phyloP scores from a whole-genome alignment of 2,329 filamentous ascomycete genomes.

The Xylaria sp. region DNA sequence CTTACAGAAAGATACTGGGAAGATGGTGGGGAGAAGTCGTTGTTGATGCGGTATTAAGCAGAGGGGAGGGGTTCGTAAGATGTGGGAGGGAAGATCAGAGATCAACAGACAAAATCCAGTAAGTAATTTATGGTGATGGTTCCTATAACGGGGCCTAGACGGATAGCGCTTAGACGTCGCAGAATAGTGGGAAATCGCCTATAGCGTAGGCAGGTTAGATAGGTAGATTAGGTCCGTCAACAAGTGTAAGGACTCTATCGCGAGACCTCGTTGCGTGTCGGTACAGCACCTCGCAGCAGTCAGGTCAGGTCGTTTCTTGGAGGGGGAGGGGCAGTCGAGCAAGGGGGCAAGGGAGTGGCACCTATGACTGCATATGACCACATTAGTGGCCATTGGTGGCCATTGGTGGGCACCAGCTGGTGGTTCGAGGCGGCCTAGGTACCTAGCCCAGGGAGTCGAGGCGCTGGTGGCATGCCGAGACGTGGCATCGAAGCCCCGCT shows the following conservation, averaged over 20 bases:
- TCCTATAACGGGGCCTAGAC: not conserved
- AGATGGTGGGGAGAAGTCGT: not conserved
- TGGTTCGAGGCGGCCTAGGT: constrained; percentile 21
- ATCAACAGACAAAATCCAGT: constrained; percentile 6
- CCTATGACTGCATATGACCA: constrained; percentile 19
- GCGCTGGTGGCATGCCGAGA: constrained; percentile 1
- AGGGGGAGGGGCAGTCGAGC: constrained; percentile 25
- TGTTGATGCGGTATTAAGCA: constrained; percentile 27
- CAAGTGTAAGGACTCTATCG: constrained; percentile 12
- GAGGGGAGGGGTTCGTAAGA: constrained; percentile 13
- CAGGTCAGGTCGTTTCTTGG: constrained; percentile 5
- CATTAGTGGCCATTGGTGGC: constrained; percentile 9
- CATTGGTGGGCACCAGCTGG: not conserved
- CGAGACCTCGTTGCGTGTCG: constrained; percentile 6
- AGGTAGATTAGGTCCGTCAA: not conserved
- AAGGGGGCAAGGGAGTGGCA: not conserved
- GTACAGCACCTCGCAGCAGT: not conserved
- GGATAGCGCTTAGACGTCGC: too few species aligned
- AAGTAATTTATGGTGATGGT: constrained; percentile 6
- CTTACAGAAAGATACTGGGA: not conserved
- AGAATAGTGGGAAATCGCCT: constrained; percentile 9
- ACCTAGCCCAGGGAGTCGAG: too few species aligned
- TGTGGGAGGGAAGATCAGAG: not conserved
- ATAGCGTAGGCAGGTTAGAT: not conserved
- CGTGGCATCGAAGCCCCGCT: not conserved